Evolutionary conservation across 345 rosid genomes (phyloP).

Genomic region (Citrus sp.): DNA sequence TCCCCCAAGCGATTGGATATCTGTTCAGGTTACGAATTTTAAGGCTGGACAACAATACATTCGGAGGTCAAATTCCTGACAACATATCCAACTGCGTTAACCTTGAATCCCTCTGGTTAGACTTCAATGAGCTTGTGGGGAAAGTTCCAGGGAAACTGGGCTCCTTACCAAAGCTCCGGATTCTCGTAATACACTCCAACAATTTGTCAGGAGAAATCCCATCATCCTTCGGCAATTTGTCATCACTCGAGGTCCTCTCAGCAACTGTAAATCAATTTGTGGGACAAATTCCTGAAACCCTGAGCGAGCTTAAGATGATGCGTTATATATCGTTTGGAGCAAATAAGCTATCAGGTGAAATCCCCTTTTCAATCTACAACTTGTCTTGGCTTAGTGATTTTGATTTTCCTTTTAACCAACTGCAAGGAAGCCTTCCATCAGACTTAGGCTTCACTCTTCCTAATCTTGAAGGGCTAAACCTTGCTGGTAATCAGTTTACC

Average conservation of each 20-base stretch:
- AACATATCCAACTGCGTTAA: constrained; percentile 1
- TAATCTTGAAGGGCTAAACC: not conserved
- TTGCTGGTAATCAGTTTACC: not conserved
- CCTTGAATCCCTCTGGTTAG: not conserved
- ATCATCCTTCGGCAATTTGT: constrained; percentile 15
- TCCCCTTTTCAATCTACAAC: not conserved
- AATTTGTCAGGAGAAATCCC: constrained; percentile 12
- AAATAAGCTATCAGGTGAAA: constrained; percentile 3
- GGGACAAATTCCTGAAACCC: not conserved
- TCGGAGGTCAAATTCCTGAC: constrained; percentile 16
- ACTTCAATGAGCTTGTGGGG: constrained; percentile 4
- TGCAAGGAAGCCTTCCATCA: not conserved
- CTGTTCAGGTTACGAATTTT: not conserved
- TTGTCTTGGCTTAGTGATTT: not conserved
- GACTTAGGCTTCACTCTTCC: constrained; percentile 18
- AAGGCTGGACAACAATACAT: not conserved
- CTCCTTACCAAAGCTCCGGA: not conserved
- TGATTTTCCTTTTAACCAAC: not conserved
- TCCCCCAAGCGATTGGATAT: constrained; percentile 9
- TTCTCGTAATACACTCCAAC: not conserved
- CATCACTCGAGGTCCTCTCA: constrained; percentile 3
- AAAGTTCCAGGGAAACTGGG: constrained; percentile 9
- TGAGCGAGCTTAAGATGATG: constrained; percentile 3
- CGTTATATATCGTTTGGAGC: fast-evolving
- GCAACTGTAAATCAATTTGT: not conserved